Evolutionary conservation across 2,329 filamentous ascomycete species (phyloP), one percentile per base, ranked within the genome.

Genomic region (Xylariales sp.): DNA sequence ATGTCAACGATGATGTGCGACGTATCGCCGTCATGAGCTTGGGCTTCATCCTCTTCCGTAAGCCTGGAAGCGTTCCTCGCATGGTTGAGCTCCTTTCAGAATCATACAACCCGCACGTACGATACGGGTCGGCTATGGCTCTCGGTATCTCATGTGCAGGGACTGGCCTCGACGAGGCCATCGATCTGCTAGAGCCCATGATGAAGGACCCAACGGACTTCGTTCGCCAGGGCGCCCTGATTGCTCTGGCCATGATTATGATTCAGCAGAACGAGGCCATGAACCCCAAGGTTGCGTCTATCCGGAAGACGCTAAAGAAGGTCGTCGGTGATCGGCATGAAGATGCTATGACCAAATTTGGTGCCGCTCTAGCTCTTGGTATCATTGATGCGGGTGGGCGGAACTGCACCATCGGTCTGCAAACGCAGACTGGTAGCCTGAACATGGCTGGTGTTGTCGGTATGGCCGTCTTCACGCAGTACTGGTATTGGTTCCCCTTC

Each of bases 401-500:
- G 69, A 99, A 99, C 83, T 99, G 96, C 86, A 97, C 96, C 18
- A 98, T 99, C 74, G 95, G 95, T 36, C 87, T 99, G 46, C 96
- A 99, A 81, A 99, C 96, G 1, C 96, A 97, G 82, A 97, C 95
- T 0, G 97, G 97, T 71, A 99, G 97, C 79, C 89, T 99, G 73
- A 98, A 99, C 85, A 97, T 99, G 94, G 90, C 94, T 18, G 97
- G 93, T 69, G 97, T 99, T 73, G 94, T 99, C 18, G 97, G 96
- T 73, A 97, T 97, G 90, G 95, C 94, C 34, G 92, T 99, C 62
- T 99, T 99, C 82, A 97, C 94, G 8, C 96, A 99, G 80, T 99
- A 99, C 84, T 99, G 96, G 96, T 99, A 99, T 84, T 99, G 96
- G 96, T 99, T 99, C 88, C 96, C 96, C 68, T 91, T 98, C 76